phyloP scores from a whole-genome alignment of 768 basidiomycete species.

The Rubroboletus pulcherrimus region DNA sequence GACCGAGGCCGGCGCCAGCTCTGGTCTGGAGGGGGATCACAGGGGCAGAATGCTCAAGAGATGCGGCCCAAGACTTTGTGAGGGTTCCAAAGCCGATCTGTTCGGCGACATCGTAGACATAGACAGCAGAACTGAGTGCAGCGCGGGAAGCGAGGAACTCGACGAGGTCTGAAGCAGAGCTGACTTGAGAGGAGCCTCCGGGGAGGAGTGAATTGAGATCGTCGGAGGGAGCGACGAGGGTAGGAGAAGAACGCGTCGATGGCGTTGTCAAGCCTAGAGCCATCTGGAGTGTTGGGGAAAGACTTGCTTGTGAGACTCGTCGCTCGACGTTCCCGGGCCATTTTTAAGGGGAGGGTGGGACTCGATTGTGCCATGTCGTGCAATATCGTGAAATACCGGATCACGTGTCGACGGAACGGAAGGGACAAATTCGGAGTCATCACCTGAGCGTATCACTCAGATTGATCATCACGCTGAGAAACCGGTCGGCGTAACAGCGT shows the following conservation, averaged over 20 bases:
- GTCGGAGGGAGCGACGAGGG: constrained; percentile 34
- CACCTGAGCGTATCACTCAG: background rate
- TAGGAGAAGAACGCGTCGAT: constrained; percentile 24
- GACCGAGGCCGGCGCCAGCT: constrained; percentile 75
- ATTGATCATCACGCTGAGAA: no score
- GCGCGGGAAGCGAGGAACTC: constrained; percentile 64
- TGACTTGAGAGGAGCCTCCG: constrained; percentile 2
- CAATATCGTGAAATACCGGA: constrained; percentile 26
- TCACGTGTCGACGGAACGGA: constrained; percentile 26
- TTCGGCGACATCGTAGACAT: constrained; percentile 80
- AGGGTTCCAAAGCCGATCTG: constrained; percentile 77
- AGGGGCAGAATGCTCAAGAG: constrained; percentile 41
- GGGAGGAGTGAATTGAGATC: constrained; percentile 22
- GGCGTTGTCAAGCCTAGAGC: background rate
- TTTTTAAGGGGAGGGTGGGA: constrained; percentile 20
- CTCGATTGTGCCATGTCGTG: constrained; percentile 30
- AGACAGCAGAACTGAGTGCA: constrained; percentile 60
- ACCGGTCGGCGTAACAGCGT: no score
- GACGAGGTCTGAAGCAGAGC: constrained; percentile 57
- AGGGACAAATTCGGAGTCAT: no score
- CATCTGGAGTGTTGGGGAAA: background rate
- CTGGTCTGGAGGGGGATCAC: constrained; percentile 76
- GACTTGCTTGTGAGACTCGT: background rate
- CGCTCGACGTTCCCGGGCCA: background rate
- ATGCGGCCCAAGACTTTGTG: constrained; percentile 61